Percentiles rank a stretch among this genome's conserved stretches.
phyloP scores from a whole-genome alignment of 1,139 yeast species.

The Yamadazyma sp. region DNA sequence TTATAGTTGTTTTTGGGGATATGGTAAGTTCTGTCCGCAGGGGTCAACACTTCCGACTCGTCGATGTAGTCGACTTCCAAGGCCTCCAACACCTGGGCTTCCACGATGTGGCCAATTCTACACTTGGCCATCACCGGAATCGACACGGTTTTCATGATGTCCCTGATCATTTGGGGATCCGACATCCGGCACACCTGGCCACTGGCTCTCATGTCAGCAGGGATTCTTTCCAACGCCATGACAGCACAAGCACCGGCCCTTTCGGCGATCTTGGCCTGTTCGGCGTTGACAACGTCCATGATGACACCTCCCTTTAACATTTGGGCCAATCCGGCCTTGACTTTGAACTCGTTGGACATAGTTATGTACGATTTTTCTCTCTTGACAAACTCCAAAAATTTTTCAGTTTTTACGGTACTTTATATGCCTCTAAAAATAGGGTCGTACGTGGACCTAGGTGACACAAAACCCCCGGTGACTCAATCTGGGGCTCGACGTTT shows the following conservation, averaged over 20 bases:
- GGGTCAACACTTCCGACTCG: slow-evolving; percentile 82
- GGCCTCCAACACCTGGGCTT: slow-evolving; percentile 77
- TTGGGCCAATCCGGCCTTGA: slow-evolving; percentile 83
- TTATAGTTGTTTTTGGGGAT: slow-evolving; percentile 61
- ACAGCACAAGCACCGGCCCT: slow-evolving; percentile 89
- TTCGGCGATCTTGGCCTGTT: slow-evolving; percentile 65
- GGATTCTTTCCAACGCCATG: slow-evolving; percentile 85
- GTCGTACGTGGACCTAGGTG: no score
- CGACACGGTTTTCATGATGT: slow-evolving; percentile 70
- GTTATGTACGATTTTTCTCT: neutral
- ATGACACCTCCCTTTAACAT: slow-evolving; percentile 74
- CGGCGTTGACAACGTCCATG: slow-evolving; percentile 55
- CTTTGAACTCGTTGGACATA: slow-evolving; percentile 55
- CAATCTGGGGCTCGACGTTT: neutral
- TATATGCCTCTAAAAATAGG: neutral
- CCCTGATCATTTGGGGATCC: slow-evolving; percentile 79
- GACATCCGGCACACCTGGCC: slow-evolving; percentile 89
- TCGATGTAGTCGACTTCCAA: slow-evolving; percentile 79
- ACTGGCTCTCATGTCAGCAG: slow-evolving; percentile 82
- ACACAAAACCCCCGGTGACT: no score
- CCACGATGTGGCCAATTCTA: slow-evolving; percentile 83
- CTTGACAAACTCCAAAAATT: no score
- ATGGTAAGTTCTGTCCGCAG: slow-evolving; percentile 73
- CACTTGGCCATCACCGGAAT: slow-evolving; percentile 89
- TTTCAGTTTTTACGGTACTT: slow-evolving; percentile 1